Evolutionary conservation across 2,329 filamentous ascomycete species (phyloP).

Genomic region (Gliomastix tumulicola): DNA sequence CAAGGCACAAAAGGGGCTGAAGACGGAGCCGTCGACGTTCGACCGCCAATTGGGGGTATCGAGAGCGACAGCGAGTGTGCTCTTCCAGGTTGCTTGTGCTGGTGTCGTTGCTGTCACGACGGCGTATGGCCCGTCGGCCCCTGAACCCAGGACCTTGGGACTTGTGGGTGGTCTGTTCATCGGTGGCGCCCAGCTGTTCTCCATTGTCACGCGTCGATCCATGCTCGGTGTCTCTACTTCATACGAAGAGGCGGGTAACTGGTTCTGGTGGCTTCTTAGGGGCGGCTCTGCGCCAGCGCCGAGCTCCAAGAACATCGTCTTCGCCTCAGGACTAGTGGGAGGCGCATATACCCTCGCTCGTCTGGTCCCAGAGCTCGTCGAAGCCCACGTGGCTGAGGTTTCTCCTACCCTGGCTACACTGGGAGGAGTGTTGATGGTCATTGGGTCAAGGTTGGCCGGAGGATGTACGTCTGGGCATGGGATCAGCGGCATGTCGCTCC

Average conservation of each 20-base stretch:
- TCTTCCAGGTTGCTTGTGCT: conserved; percentile 34
- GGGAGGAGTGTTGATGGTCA: conserved; percentile 50
- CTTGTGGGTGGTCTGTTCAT: conserved; percentile 51
- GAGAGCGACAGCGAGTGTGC: conserved; percentile 19
- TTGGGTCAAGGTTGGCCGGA: conserved; percentile 56
- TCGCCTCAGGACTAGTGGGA: conserved; percentile 41
- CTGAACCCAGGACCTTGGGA: not conserved
- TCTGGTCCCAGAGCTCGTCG: conserved; percentile 4
- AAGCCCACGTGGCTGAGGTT: conserved; percentile 14
- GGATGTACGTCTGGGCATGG: conserved; percentile 66
- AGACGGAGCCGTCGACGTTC: conserved; percentile 6
- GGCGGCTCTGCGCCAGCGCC: conserved; percentile 4
- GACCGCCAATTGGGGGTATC: not conserved
- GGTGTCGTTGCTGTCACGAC: conserved; percentile 29
- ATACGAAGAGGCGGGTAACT: conserved; percentile 53
- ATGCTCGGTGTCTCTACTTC: conserved; percentile 52
- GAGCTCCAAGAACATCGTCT: conserved; percentile 25
- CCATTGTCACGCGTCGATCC: conserved; percentile 41
- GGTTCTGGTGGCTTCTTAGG: conserved; percentile 35
- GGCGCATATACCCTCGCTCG: conserved; percentile 35
- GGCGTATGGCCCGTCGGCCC: conserved; percentile 23
- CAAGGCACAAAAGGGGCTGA: conserved; percentile 13
- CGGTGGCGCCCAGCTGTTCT: conserved; percentile 49
- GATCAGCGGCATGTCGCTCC: conserved; percentile 57
- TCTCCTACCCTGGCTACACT: conserved; percentile 31